Evolutionary conservation across 257 asterid species (phyloP).

Genomic region (Jacaranda copaia): DNA sequence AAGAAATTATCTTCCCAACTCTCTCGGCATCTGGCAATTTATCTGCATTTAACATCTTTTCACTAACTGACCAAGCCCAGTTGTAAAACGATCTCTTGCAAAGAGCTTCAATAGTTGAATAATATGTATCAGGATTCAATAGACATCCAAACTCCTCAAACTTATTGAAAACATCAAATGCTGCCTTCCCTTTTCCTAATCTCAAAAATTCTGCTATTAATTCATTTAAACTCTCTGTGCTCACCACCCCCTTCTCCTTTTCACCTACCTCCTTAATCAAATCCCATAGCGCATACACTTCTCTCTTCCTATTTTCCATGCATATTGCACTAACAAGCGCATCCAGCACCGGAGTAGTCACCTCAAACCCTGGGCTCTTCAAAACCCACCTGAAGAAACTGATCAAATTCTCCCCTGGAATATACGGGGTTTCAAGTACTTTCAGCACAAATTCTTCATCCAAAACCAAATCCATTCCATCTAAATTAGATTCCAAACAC

Average conservation of each 20-base stretch:
- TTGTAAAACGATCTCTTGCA: conserved; percentile 64
- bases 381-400: conserved; percentile 66
- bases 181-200: conserved; percentile 79
- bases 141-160: conserved; percentile 78
- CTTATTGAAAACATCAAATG: conserved; percentile 78
- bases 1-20: conserved; percentile 71
- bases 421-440: conserved; percentile 63
- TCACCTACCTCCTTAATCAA: conserved; percentile 63
- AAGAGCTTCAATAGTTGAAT: conserved; percentile 74
- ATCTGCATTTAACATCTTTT: conserved; percentile 70
- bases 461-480: conserved; percentile 56
- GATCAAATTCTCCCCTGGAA: conserved; percentile 71
- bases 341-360: conserved; percentile 49
- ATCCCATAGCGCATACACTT: conserved; percentile 78
- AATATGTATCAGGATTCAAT: conserved; percentile 68
- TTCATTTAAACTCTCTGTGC: conserved; percentile 57
- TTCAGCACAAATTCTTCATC: conserved; percentile 62
- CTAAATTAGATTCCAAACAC: conserved; percentile 59
- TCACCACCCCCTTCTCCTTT: conserved; percentile 62
- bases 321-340: conserved; percentile 58
- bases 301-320: conserved; percentile 45
- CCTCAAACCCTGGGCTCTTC: conserved; percentile 49
- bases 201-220: conserved; percentile 63
- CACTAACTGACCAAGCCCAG: conserved; percentile 73
- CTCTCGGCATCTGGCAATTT: conserved; percentile 60